A percentile compares a stretch with the other conserved stretches of the same genome.
Conservation (phyloP, 352 stramenopile species). For the Thalassiosira hispida region DNA sequence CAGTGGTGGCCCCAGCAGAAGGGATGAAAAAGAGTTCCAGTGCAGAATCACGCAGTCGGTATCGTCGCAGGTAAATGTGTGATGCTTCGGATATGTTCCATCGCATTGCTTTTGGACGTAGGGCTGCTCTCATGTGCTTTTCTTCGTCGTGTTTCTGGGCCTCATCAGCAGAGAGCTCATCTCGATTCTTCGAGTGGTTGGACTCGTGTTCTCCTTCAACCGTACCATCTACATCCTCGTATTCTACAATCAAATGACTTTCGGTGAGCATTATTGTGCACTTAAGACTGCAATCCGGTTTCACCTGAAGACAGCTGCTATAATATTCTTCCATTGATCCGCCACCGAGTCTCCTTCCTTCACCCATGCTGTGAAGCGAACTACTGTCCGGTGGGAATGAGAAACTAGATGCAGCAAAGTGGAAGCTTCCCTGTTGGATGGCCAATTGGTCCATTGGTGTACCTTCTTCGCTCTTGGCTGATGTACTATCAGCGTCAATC, state of each 20-base stretch:
- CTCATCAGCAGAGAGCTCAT: slow-evolving; percentile 44
- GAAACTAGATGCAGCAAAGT: slow-evolving; percentile 81
- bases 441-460: slow-evolving; percentile 35
- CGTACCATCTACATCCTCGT: slow-evolving; percentile 76
- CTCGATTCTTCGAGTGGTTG: slow-evolving; percentile 38
- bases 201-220: slow-evolving; percentile 79
- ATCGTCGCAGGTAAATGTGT: slow-evolving; percentile 86
- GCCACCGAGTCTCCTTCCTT: slow-evolving; percentile 52
- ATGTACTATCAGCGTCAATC: slow-evolving; percentile 27
- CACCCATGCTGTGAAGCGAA: slow-evolving; percentile 57
- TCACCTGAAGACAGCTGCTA: slow-evolving; percentile 81
- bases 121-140: slow-evolving; percentile 53
- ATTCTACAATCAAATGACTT: slow-evolving; percentile 86
- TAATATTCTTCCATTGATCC: slow-evolving; percentile 68
- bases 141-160: slow-evolving; percentile 42
- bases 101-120: slow-evolving; percentile 82
- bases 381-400: slow-evolving; percentile 80
- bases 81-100: slow-evolving; percentile 86
- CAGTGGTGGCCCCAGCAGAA: slow-evolving; percentile 78
- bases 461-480: slow-evolving; percentile 39
- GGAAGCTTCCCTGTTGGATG: slow-evolving; percentile 65
- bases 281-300: slow-evolving; percentile 80
- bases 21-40: slow-evolving; percentile 88
- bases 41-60: slow-evolving; percentile 84
- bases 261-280: slow-evolving; percentile 80